Evolutionary conservation across 352 stramenopile genomes (phyloP).

Genomic region (Albugo laibachii): DNA sequence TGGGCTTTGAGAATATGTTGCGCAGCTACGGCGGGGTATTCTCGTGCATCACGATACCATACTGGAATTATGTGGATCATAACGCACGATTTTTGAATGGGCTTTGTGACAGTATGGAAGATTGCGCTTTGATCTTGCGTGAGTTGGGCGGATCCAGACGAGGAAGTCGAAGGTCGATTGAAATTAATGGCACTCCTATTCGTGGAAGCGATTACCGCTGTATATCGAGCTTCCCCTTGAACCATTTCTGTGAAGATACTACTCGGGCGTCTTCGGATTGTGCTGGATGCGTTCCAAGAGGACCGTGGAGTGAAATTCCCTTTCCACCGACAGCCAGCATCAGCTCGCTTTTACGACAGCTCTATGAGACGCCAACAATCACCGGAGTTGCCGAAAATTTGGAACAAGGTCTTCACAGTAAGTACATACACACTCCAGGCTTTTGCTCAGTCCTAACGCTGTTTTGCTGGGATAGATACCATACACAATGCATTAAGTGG

Average conservation of each 20-base stretch:
- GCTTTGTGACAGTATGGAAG: conserved; percentile 41
- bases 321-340: conserved; percentile 53
- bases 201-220: conserved; percentile 17
- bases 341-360: conserved; percentile 51
- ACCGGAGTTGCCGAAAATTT: conserved; percentile 35
- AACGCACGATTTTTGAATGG: conserved; percentile 47
- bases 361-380: conserved; percentile 50
- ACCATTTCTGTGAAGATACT: conserved; percentile 68
- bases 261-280: conserved; percentile 16
- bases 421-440: conserved; percentile 2
- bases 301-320: conserved; percentile 21
- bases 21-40: conserved; percentile 56
- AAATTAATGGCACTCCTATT: conserved; percentile 50
- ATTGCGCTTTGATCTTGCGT: conserved; percentile 43
- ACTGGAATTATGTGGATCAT: conserved; percentile 77
- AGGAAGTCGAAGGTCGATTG: conserved; percentile 15
- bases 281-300: conserved; percentile 45
- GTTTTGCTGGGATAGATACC: conserved; percentile 24
- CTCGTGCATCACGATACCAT: conserved; percentile 70
- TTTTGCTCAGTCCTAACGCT: not conserved
- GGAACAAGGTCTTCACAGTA: conserved; percentile 62
- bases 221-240: conserved; percentile 16
- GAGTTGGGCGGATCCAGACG: conserved; percentile 41
- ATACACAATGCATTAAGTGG: conserved; percentile 52
- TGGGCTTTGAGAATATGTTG: conserved; percentile 77